A percentile compares a stretch with the other conserved stretches of the same genome.
Conservation (phyloP, 768 basidiomycete species). For the Tylopilus intermedius region DNA sequence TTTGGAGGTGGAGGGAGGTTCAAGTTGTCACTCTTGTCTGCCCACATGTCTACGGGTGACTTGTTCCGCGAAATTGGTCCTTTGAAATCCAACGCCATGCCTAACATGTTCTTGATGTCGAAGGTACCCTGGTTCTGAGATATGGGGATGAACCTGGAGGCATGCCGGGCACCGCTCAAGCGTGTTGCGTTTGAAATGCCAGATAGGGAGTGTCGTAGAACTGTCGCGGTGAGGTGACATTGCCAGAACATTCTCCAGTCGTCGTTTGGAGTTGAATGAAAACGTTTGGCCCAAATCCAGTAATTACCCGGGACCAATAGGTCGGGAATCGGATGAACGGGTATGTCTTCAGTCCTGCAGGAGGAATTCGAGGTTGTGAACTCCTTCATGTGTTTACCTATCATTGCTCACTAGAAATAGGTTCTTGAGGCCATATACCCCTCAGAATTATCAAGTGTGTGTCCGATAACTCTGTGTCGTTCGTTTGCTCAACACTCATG, state of each 20-base stretch:
- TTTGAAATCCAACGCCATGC: constrained; percentile 14
- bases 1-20: constrained; percentile 37
- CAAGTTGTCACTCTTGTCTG: constrained; percentile 18
- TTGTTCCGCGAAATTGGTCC: constrained; percentile 9
- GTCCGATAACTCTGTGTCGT: constrained; percentile 28
- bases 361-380: constrained; percentile 85
- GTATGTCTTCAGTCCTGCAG: constrained; percentile 59
- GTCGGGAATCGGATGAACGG: constrained; percentile 25
- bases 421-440: constrained; percentile 96
- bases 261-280: constrained; percentile 8
- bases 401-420: constrained; percentile 35
- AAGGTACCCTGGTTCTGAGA: constrained; percentile 3
- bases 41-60: constrained; percentile 37
- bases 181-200: background rate
- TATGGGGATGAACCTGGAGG: constrained; percentile 6
- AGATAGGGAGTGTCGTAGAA: constrained; percentile 11
- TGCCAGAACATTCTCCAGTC: constrained; percentile 19
- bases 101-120: constrained; percentile 12
- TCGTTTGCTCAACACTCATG: constrained; percentile 43
- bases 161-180: constrained; percentile 6
- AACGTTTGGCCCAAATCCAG: constrained; percentile 13
- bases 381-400: constrained; percentile 6
- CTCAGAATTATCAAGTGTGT: constrained; percentile 87
- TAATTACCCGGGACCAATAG: constrained; percentile 18
- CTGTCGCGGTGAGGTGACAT: background rate